Percentiles rank a stretch among this genome's conserved stretches.
Conservation (phyloP, 2,329 filamentous ascomycete species). For the Byssochlamys sp. region DNA sequence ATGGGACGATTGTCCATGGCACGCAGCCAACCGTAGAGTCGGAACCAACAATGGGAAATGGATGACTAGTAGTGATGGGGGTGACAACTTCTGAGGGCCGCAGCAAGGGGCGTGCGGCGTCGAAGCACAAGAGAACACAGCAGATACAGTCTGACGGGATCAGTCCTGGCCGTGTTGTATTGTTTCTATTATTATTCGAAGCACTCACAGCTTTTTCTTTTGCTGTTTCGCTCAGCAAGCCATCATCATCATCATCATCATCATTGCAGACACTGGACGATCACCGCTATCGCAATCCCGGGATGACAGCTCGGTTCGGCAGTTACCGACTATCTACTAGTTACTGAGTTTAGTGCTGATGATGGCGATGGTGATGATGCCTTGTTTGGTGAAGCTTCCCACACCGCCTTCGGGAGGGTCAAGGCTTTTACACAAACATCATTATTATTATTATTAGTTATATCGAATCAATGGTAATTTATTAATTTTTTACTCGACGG, state of each 20-base stretch:
- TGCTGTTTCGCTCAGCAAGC: neutral
- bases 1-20: neutral
- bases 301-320: neutral
- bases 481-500: no score
- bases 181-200: neutral
- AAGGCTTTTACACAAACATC: neutral
- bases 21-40: neutral
- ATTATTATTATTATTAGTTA: no score
- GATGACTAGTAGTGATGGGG: neutral
- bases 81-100: neutral
- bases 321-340: neutral
- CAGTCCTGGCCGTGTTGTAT: neutral
- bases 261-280: neutral
- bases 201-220: neutral
- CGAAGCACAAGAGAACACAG: neutral
- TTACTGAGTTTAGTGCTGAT: no score
- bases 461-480: neutral
- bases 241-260: no score
- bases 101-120: neutral
- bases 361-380: no score
- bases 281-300: neutral
- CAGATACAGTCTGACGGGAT: neutral
- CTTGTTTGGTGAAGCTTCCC: neutral
- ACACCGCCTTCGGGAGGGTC: neutral
- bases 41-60: neutral